Conservation (phyloP, 2,329 filamentous ascomycete genomes). For the Incumbomyces lentus region DNA sequence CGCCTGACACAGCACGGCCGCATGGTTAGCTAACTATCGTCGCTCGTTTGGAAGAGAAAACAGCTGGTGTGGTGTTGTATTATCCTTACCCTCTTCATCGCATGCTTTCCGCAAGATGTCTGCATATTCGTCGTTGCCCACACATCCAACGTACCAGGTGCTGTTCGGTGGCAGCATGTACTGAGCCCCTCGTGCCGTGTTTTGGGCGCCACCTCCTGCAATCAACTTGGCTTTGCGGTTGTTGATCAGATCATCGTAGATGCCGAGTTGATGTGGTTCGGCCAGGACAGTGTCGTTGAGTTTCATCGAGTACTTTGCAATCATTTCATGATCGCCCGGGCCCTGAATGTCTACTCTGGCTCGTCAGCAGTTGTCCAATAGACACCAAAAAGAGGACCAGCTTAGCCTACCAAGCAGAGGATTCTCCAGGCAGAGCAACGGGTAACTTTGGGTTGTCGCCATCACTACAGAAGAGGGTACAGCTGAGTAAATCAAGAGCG, state of each 20-base stretch:
- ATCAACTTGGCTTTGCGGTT: slow-evolving; percentile 91
- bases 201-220: slow-evolving; percentile 91
- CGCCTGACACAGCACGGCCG: slow-evolving; percentile 7
- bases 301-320: slow-evolving; percentile 89
- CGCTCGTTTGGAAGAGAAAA: background rate
- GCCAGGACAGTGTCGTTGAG: slow-evolving; percentile 96
- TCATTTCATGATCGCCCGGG: slow-evolving; percentile 62
- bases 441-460: slow-evolving; percentile 61
- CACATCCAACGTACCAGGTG: slow-evolving; percentile 86
- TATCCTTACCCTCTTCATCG: slow-evolving; percentile 65
- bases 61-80: background rate
- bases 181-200: slow-evolving; percentile 84
- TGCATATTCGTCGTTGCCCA: slow-evolving; percentile 92
- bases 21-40: slow-evolving; percentile 5
- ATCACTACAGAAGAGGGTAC: slow-evolving; percentile 40
- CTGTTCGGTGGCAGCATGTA: slow-evolving; percentile 87
- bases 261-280: slow-evolving; percentile 51
- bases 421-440: slow-evolving; percentile 91
- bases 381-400: no score
- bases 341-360: slow-evolving; percentile 71
- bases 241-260: slow-evolving; percentile 89
- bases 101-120: slow-evolving; percentile 79
- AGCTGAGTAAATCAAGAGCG: slow-evolving; percentile 8
- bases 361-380: no score
- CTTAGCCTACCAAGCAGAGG: slow-evolving; percentile 66